Evolutionary conservation across 441 rosid species (phyloP).

Genomic region (Codiaeum variegatum): DNA sequence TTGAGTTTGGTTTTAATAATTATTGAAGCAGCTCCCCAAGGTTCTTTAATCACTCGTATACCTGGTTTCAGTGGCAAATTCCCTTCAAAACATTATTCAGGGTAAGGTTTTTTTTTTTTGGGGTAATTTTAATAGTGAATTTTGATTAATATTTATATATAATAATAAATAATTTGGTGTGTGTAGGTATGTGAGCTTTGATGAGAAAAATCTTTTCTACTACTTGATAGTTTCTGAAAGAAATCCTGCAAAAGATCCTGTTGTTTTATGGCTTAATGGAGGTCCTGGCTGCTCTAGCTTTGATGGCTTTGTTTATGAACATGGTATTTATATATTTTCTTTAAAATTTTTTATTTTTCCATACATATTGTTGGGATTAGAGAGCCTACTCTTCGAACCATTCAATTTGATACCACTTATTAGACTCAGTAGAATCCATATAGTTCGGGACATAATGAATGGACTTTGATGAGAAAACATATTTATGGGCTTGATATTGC

Average conservation of each 20-base stretch:
- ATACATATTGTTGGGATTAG: no score
- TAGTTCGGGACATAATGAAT: no score
- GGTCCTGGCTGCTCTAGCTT: slow-evolving; percentile 79
- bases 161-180: neutral
- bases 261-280: slow-evolving; percentile 73
- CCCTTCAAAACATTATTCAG: slow-evolving; percentile 57
- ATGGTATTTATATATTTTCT: no score
- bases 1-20: slow-evolving; percentile 9
- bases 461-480: no score
- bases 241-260: slow-evolving; percentile 44
- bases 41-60: slow-evolving; percentile 33
- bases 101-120: slow-evolving; percentile 22
- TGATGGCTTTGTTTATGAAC: slow-evolving; percentile 65
- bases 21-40: slow-evolving; percentile 35
- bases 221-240: slow-evolving; percentile 55
- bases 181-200: slow-evolving; percentile 43
- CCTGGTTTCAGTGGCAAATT: slow-evolving; percentile 52
- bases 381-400: no score
- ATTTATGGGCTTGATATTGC: no score
- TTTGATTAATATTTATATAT: neutral
- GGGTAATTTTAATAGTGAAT: neutral
- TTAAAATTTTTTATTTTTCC: no score
- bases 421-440: no score
- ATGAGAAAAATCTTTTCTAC: slow-evolving; percentile 48
- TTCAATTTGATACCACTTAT: no score